A percentile compares a stretch with the other conserved stretches of the same genome.
Evolutionary conservation across 495 filamentous ascomycete genomes (phyloP).

Genomic region (Neurospora cerealis): DNA sequence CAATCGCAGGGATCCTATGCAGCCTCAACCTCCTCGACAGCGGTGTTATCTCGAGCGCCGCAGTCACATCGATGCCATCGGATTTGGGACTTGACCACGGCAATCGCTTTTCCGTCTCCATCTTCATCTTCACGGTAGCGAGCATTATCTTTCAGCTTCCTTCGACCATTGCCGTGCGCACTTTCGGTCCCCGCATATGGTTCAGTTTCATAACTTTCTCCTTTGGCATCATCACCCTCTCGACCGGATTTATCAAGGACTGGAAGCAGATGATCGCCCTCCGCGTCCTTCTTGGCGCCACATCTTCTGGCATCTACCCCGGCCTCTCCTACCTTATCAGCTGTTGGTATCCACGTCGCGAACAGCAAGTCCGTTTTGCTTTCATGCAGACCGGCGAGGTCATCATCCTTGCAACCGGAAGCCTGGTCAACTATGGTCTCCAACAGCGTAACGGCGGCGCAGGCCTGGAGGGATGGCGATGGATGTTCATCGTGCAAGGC

Average conservation of each 20-base stretch:
- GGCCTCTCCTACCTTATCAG: slow-evolving; percentile 62
- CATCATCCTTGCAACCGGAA: slow-evolving; percentile 56
- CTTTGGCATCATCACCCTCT: slow-evolving; percentile 64
- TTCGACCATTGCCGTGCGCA: slow-evolving; percentile 58
- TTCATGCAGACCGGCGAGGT: slow-evolving; percentile 63
- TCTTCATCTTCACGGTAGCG: slow-evolving; percentile 71
- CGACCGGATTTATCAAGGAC: slow-evolving; percentile 58
- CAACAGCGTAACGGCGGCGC: slow-evolving; percentile 51
- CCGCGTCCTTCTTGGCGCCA: slow-evolving; percentile 59
- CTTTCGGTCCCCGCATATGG: slow-evolving; percentile 58
- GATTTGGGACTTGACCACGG: slow-evolving; percentile 54
- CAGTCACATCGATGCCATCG: slow-evolving; percentile 61
- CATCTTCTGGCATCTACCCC: slow-evolving; percentile 61
- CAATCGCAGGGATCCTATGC: slow-evolving; percentile 64
- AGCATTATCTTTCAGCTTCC: slow-evolving; percentile 69
- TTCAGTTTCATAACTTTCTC: slow-evolving; percentile 56
- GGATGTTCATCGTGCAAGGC: slow-evolving; percentile 66
- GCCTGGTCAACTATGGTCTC: slow-evolving; percentile 63
- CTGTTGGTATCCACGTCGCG: slow-evolving; percentile 60
- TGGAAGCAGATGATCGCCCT: slow-evolving; percentile 69
- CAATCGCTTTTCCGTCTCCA: slow-evolving; percentile 58
- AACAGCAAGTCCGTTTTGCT: slow-evolving; percentile 69
- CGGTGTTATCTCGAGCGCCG: slow-evolving; percentile 67
- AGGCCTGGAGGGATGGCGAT: slow-evolving; percentile 61
- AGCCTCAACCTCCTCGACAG: slow-evolving; percentile 64